Evolutionary conservation across 805 yeast species (phyloP), one percentile per base, ranked within the genome.

Genomic region (Teunomyces tritomae): DNA sequence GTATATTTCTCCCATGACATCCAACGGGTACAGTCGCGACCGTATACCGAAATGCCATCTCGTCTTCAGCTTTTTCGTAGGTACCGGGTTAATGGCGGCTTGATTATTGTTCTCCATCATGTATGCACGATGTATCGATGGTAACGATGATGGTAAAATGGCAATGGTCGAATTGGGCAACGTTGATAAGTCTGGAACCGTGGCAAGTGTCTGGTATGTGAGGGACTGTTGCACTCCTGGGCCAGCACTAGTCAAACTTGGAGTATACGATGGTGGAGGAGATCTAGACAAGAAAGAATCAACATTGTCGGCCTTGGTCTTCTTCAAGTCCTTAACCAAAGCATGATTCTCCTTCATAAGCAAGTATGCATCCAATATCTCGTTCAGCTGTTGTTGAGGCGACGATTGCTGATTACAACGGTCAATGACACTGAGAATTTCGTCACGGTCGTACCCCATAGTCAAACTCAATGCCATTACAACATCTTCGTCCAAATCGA

Each of bases 41-140:
- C 99, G 78, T 51, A 94, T 94, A 55, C 99, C 99, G 63, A 94
- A 94, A 73, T 94, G 99, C 99, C 99, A 94, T 67, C 96, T 83
- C 5, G 96, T 89, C 68, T 90, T 92, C 51, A 92, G 87, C 65
- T 89, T 89, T 65, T 92, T 90, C 41, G 86, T 77, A 20, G 84
- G 77, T 16, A 83, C 73, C 8, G 88, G 84, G 36, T 76, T 73
- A 43, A 73, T 66, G 37, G 66, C 60, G 26, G 62, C 47, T 45
- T 59, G 64, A 49, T 57, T 61, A 16, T 58, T 57, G 39, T 65
- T 65, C 54, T 83, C 86, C 55, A 83, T 77, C 98, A 92, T 94
- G 61, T 80, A 88, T 1, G 97, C 97, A 43, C 96, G 77, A 62
- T 92, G 98, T 44, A 92, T 88, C 52, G 92, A 89, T 3, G 99